Base-by-base conservation (phyloP, 768 basidiomycete species). In the Tricholoma hemisulphureum region DNA sequence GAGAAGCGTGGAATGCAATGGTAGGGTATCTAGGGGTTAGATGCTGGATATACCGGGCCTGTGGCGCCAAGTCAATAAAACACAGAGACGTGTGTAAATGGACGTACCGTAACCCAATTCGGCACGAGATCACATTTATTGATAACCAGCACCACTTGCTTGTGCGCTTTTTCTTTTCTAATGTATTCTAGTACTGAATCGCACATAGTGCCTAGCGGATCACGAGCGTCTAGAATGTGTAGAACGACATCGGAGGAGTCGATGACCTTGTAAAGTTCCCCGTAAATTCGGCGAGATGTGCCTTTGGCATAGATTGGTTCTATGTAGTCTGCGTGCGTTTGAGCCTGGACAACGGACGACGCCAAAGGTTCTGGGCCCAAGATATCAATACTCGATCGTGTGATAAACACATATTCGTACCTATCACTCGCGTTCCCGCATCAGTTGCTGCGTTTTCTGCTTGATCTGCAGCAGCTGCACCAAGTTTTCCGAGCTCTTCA, bases 91-190 rank as follows among this genome's bases (percentile, higher is more conserved):
- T 37, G 49, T 39, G 49, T 45, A 37, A 50, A 53, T 16, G 43
- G 51, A 81, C 91, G 73, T 73, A 95, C 95, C 8, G 96, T 98
- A 39, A 97, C 96, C 96, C 96, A 99, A 65, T 93, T 97, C 6
- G 96, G 97, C 11, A 99, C 95, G 55, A 99, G 76, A 74, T 99
- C 96, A 69, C 96, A 97, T 77, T 99, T 99, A 80, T 99, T 99
- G 65, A 99, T 86, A 53, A 99, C 83, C 57, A 98, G 86, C 3
- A 99, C 92, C 57, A 99, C 84, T 73, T 98, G 96, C 73, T 99
- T 99, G 75, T 97, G 94, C 20, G 92, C 82, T 73, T 98, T 98
- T 76, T 99, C 96, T 73, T 97, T 98, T 67, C 85, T 86, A 66
- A 99, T 81, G 65, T 89, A 97, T 60, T 95, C 93, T 51, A 98